Conservation (phyloP, 192 early-diverging fungal genomes). For the Coemansia sp. region DNA sequence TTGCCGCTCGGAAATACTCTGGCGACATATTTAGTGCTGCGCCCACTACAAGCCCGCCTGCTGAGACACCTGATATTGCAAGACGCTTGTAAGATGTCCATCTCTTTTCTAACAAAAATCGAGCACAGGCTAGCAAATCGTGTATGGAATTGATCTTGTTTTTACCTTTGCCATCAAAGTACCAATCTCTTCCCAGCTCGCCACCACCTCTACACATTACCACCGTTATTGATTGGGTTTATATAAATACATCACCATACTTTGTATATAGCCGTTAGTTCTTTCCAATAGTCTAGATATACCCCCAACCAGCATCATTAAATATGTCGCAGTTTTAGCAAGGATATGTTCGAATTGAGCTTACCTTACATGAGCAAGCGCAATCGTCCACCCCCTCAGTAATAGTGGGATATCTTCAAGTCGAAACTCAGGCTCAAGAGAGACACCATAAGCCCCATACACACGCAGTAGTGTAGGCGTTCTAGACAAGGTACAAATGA, state of each 20-base stretch:
- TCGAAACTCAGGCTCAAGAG: conserved; percentile 74
- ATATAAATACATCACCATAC: neutral
- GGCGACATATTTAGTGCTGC: conserved; percentile 63
- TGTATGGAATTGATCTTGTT: conserved; percentile 73
- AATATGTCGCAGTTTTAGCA: too few species aligned
- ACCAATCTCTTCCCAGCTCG: conserved; percentile 78
- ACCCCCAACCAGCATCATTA: too few species aligned
- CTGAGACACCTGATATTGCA: conserved; percentile 71
- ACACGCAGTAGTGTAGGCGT: conserved; percentile 64
- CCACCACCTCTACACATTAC: conserved; percentile 63
- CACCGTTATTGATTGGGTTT: neutral
- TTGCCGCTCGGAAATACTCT: conserved; percentile 72
- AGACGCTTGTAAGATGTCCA: conserved; percentile 58
- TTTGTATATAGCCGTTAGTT: neutral
- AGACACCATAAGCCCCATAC: conserved; percentile 81
- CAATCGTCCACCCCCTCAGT: conserved; percentile 78
- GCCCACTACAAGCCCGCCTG: conserved; percentile 77
- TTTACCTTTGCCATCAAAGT: conserved; percentile 67
- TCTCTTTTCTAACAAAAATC: conserved; percentile 62
- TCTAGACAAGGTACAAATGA: conserved; percentile 1
- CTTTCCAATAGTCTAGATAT: too few species aligned
- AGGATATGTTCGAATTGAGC: neutral
- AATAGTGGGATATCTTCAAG: conserved; percentile 73
- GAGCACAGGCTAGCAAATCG: conserved; percentile 70
- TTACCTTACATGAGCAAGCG: conserved; percentile 72